A percentile compares a stretch with the other conserved stretches of the same genome.
Evolutionary conservation across 768 basidiomycete genomes (phyloP).

Genomic region (Lentinula aciculospora): DNA sequence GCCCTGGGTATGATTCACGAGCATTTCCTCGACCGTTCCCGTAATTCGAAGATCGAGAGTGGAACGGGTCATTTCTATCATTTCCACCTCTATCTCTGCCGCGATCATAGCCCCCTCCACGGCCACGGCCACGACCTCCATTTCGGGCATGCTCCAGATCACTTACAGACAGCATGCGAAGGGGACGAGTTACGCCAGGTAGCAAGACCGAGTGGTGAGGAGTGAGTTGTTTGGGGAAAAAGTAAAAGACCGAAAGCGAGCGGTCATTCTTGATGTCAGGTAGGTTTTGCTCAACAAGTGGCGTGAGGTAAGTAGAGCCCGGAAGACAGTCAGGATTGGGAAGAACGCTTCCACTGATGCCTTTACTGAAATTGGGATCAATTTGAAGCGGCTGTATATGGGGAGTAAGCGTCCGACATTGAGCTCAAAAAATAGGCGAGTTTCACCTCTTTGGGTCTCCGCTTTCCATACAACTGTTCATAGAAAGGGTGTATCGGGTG

Average conservation of each 20-base stretch:
- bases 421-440: constrained; percentile 2
- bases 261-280: constrained; percentile 84
- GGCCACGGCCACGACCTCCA: constrained; percentile 45
- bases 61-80: constrained; percentile 40
- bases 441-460: constrained; percentile 72
- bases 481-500: constrained; percentile 85
- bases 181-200: constrained; percentile 58
- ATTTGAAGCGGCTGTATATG: constrained; percentile 63
- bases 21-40: constrained; percentile 21
- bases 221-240: constrained; percentile 80
- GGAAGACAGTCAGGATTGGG: constrained; percentile 89
- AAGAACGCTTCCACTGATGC: constrained; percentile 74
- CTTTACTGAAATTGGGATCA: constrained; percentile 63
- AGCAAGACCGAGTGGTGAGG: constrained; percentile 85
- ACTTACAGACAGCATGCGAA: constrained; percentile 53
- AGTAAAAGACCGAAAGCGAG: constrained; percentile 82
- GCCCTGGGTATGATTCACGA: constrained; percentile 24
- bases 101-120: constrained; percentile 35
- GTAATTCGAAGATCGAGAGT: constrained; percentile 31
- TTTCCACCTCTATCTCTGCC: constrained; percentile 26
- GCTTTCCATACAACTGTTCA: constrained; percentile 86
- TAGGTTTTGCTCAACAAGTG: constrained; percentile 52
- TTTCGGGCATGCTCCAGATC: constrained; percentile 70
- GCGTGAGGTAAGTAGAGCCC: constrained; percentile 83
- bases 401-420: constrained; percentile 8